These are phyloP conservation scores for Lachancea kluyveri DNA, from an alignment of 805 yeast genomes.

Conservation along the genomic window DNA sequence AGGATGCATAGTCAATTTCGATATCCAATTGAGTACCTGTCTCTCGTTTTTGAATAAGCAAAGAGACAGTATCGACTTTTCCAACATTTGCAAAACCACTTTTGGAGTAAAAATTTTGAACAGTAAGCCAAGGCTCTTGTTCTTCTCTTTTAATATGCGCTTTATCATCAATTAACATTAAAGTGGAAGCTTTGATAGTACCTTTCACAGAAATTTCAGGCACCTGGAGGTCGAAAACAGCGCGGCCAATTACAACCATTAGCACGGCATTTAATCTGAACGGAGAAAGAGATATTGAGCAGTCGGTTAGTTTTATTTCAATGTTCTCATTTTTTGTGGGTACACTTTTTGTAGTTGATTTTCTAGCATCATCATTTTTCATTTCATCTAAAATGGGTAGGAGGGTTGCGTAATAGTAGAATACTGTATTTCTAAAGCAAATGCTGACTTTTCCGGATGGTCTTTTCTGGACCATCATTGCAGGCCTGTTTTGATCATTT, in stretches of 20 bases:
- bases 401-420: conserved; percentile 62
- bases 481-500: conserved; percentile 34
- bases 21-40: conserved; percentile 40
- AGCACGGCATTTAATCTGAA: conserved; percentile 52
- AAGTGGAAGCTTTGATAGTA: conserved; percentile 12
- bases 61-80: conserved; percentile 12
- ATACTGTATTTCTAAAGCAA: conserved; percentile 39
- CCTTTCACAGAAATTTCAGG: conserved; percentile 30
- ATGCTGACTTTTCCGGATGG: conserved; percentile 35
- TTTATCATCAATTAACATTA: conserved; percentile 58
- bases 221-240: conserved; percentile 31
- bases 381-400: conserved; percentile 22
- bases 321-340: neutral
- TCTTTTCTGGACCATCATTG: conserved; percentile 35
- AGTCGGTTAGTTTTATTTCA: conserved; percentile 38
- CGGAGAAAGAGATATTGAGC: conserved; percentile 60
- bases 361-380: neutral
- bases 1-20: conserved; percentile 39
- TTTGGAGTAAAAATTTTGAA: conserved; percentile 16
- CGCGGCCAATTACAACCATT: conserved; percentile 46
- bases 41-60: conserved; percentile 7
- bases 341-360: neutral
- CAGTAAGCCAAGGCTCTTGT: conserved; percentile 12
- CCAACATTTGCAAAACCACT: conserved; percentile 25
- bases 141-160: conserved; percentile 25